phyloP scores from a whole-genome alignment of 805 yeast species.

The Wickerhamiella shivajii region DNA sequence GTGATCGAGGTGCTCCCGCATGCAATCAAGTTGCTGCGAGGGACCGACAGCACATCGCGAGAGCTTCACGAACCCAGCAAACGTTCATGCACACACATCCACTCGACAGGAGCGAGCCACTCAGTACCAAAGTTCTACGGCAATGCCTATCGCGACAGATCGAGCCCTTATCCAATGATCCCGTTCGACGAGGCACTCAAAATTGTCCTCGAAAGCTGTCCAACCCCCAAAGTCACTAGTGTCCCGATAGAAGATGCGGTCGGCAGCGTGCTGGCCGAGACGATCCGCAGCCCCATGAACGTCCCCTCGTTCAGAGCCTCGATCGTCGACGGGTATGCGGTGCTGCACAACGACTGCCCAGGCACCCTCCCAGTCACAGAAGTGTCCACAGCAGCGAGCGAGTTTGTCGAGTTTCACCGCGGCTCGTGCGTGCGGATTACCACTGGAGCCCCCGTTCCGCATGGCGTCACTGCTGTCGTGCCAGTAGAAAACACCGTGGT shows the following conservation, averaged over 20 bases:
- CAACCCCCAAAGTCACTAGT: conserved; percentile 19
- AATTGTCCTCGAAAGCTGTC: conserved; percentile 25
- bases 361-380: conserved; percentile 26
- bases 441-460: conserved; percentile 43
- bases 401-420: conserved; percentile 23
- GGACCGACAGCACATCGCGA: neutral
- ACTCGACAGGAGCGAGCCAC: conserved; percentile 12
- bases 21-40: conserved; percentile 22
- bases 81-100: conserved; percentile 7
- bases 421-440: conserved; percentile 35
- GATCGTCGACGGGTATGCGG: conserved; percentile 45
- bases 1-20: conserved; percentile 29
- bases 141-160: conserved; percentile 33
- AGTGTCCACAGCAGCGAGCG: conserved; percentile 14
- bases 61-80: neutral
- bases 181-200: conserved; percentile 29
- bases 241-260: conserved; percentile 23
- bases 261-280: conserved; percentile 32
- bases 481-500: conserved; percentile 39
- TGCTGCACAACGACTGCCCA: conserved; percentile 32
- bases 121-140: conserved; percentile 28
- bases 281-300: conserved; percentile 26
- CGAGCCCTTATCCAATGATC: conserved; percentile 36
- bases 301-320: conserved; percentile 41
- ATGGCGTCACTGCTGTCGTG: conserved; percentile 39